Percentiles rank a stretch among this genome's conserved stretches.
Conservation (phyloP, 345 rosid genomes). For the Pseudoturritis turrita region DNA sequence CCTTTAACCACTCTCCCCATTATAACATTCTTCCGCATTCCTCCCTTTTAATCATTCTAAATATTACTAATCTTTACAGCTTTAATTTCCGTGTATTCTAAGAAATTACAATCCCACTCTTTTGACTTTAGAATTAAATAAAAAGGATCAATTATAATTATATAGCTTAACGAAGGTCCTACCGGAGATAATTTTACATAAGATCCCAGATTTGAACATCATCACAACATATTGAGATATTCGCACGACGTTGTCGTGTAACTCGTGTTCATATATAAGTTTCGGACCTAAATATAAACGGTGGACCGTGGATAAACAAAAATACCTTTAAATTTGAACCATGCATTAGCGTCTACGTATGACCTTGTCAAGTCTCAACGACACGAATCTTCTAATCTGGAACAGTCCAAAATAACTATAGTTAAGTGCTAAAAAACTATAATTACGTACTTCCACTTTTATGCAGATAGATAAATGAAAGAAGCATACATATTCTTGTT, state of each 20-base stretch:
- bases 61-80: not conserved
- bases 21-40: not conserved
- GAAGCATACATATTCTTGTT: too few relatives aligned
- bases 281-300: not conserved
- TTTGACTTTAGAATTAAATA: not conserved
- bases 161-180: not conserved
- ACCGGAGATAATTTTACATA: not conserved
- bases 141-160: not conserved
- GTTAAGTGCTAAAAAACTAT: not conserved
- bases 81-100: not conserved
- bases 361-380: not conserved
- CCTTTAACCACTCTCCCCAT: slow-evolving; percentile 9
- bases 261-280: not conserved
- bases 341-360: not conserved
- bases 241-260: not conserved
- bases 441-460: too few relatives aligned
- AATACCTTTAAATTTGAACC: not conserved
- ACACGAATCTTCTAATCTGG: not conserved
- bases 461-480: too few relatives aligned
- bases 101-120: not conserved
- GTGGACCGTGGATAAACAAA: not conserved
- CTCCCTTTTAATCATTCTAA: not conserved
- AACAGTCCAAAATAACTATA: not conserved
- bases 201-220: not conserved
- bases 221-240: not conserved